Base-by-base conservation (phyloP, 2,329 filamentous ascomycete species). In the Diplocarpon rosae region DNA sequence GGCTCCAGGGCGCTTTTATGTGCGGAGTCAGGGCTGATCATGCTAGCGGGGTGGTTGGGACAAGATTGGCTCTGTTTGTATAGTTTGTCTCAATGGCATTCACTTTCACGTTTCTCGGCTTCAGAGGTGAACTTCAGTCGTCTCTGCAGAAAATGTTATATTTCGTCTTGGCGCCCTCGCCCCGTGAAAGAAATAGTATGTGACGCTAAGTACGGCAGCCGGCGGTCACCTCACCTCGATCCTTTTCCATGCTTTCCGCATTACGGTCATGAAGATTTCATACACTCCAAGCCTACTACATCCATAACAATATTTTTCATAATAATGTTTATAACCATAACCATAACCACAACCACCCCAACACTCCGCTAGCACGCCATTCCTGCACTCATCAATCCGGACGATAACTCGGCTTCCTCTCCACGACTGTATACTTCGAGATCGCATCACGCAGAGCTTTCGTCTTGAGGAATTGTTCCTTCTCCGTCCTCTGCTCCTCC, bases 11-110 rank as follows among this genome's bases (percentile, higher is more conserved):
- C 33, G 34, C 17, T 29, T 30, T 28, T 10, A n/a, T 35, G 8
- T 27, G 40, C 12, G 41, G 37, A 42, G 34, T 31, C n/a, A 12
- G 43, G 29, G 41, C 50, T 54, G 51, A 50, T 39, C 53, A 55
- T 55, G 12, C 39, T 55, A 33, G 50, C 37, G 16, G 34, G 45
- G 15, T 16, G 16, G 15, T 11, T 35, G 15, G 31, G 30, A 10
- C 27, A 17, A 16, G 30, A 16, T 14, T 33, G 13, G 20, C 7
- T 24, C 20, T 24, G 20, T 24, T 24, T 24, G 20, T 24, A 24
- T 7, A 4, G 20, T 24, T 24, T 24, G 20, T 24, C 20, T 37
- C 35, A 36, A 42, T 44, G 17, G 15, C 35, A 35, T 39, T 30
- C 20, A 36, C 37, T 40, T 32, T 30, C n/a, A 24, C 20, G 20